Percentiles rank a stretch among this genome's conserved stretches.
Conservation (phyloP, 768 basidiomycete genomes). For the Leccinum variicolor region DNA sequence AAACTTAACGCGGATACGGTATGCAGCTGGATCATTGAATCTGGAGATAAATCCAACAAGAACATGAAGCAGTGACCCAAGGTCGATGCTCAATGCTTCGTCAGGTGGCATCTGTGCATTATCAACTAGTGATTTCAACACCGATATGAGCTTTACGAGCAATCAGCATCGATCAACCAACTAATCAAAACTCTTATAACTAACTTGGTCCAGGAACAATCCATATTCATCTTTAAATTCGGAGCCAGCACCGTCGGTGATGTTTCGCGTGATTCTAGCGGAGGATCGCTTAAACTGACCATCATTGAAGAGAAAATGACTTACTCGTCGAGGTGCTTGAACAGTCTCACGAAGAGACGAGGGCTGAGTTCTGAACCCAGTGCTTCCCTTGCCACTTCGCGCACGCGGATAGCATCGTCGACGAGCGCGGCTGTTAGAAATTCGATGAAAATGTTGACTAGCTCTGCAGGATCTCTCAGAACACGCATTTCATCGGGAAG, state of each 20-base stretch:
- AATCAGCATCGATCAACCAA: constrained; percentile 10
- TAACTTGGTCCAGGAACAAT: constrained; percentile 74
- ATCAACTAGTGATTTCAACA: constrained; percentile 77
- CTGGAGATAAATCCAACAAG: constrained; percentile 66
- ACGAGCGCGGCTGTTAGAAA: constrained; percentile 69
- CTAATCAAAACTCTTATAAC: constrained; percentile 1
- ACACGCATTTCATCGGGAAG: constrained; percentile 76
- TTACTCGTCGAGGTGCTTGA: constrained; percentile 74
- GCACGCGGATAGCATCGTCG: constrained; percentile 56
- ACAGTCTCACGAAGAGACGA: constrained; percentile 59
- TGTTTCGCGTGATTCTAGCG: constrained; percentile 47
- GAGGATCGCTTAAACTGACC: background rate
- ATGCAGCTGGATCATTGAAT: constrained; percentile 49
- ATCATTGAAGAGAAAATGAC: constrained; percentile 22
- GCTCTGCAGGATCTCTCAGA: constrained; percentile 50
- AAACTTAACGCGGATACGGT: constrained; percentile 72
- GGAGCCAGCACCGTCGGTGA: constrained; percentile 44
- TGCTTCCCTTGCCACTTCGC: constrained; percentile 80
- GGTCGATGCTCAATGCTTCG: constrained; percentile 59
- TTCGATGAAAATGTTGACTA: constrained; percentile 63
- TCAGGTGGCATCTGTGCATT: constrained; percentile 57
- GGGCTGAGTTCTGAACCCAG: constrained; percentile 77
- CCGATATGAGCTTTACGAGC: constrained; percentile 57
- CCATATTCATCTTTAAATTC: constrained; percentile 38
- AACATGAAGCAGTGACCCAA: constrained; percentile 55